Conservation (phyloP, 495 filamentous ascomycete species). For the Lasiosphaeria miniovina region DNA sequence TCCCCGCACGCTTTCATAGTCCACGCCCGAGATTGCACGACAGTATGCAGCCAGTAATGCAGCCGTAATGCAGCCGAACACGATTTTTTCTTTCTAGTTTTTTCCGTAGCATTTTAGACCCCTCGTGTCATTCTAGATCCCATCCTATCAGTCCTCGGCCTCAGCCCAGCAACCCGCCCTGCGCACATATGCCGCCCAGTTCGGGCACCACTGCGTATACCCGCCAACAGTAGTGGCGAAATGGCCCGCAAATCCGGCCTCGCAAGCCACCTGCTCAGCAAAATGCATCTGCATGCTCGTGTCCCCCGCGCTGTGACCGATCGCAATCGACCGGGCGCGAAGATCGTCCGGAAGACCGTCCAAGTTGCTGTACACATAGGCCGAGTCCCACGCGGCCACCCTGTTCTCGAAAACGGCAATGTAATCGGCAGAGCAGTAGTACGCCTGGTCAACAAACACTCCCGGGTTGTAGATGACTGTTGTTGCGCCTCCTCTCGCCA, state of each 20-base stretch:
- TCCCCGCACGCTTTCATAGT: background rate
- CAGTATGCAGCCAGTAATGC: background rate
- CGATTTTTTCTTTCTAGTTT: conserved; percentile 1
- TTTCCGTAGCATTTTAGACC: background rate
- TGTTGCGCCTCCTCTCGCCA: background rate
- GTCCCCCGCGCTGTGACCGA: conserved; percentile 19
- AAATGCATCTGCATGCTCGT: conserved; percentile 12
- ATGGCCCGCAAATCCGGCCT: conserved; percentile 21
- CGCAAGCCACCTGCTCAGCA: conserved; percentile 13
- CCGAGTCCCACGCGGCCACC: conserved; percentile 16
- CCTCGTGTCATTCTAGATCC: background rate
- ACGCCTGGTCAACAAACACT: conserved; percentile 18
- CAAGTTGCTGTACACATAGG: conserved; percentile 17
- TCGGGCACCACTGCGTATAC: conserved; percentile 21
- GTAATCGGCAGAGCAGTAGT: conserved; percentile 24
- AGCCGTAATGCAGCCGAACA: background rate
- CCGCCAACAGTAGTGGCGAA: conserved; percentile 23
- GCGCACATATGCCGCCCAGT: conserved; percentile 18
- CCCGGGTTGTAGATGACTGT: conserved; percentile 30
- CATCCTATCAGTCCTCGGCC: background rate
- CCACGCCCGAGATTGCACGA: background rate
- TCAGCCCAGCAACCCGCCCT: background rate
- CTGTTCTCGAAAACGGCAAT: conserved; percentile 31
- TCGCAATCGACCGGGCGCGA: conserved; percentile 17
- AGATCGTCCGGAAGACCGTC: conserved; percentile 12